Evolutionary conservation across 2,329 filamentous ascomycete species (phyloP), one percentile per base, ranked within the genome.

Genomic region (Clarireedia paspali): DNA sequence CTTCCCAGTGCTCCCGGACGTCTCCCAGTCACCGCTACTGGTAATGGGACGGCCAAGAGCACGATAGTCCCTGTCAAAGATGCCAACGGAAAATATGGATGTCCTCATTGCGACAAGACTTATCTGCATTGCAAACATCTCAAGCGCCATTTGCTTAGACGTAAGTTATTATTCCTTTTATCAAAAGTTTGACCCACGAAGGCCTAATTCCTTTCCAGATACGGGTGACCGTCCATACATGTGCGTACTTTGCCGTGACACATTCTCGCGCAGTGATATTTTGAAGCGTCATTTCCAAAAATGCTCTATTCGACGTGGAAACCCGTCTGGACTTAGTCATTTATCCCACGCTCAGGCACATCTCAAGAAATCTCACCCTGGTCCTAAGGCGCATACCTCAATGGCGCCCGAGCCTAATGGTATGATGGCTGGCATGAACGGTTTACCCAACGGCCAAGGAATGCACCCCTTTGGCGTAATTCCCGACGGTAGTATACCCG

Each of bases 201-300:
- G 14, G 30, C 57, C 65, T 68, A 64, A 68, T 60, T 27, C 48
- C 15, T 55, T 55, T 50, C 36, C 66, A 96, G 92, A 99, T 77
- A 97, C 94, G 60, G 94, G 94, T 68, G 92, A 97, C 72, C 89
- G 94, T 63, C 94, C 94, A 56, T 99, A 99, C 77, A 95, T 95
- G 84, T 99, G 94, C 75, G 89, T 95, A 63, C 80, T 99, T 51
- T 99, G 94, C 79, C 91, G 94, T 72, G 94, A 97, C 73, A 97
- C 91, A 36, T 99, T 99, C 74, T 96, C 90, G 49, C 87, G 94
- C 71, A 96, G 91, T 79, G 94, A 99, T 70, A 97, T 99, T 63
- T 77, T 99, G 67, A 99, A 99, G 79, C 89, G 94, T 63, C 94
- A 99, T 75, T 99, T 97, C 75, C 91, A 96, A 73, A 99, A 99